Evolutionary conservation across 768 basidiomycete genomes (phyloP).

Genomic region (Mycena crocata): DNA sequence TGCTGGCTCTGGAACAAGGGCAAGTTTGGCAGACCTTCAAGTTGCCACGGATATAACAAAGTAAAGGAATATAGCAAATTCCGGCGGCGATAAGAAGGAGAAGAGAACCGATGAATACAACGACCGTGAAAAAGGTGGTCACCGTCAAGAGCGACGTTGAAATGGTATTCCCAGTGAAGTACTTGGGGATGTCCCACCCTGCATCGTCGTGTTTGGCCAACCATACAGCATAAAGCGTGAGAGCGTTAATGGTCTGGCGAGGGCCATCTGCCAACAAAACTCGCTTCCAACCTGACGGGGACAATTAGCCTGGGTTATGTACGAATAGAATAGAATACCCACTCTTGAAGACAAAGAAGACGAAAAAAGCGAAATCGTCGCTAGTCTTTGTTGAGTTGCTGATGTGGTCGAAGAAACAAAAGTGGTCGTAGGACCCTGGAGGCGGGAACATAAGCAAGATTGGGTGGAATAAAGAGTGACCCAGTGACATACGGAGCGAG

Average conservation of each 20-base stretch:
- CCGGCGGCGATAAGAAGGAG: conserved; percentile 86
- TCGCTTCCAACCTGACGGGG: conserved; percentile 81
- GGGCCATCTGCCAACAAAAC: conserved; percentile 93
- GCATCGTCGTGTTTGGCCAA: conserved; percentile 52
- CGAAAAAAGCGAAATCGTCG: conserved; percentile 98
- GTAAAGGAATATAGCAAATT: conserved; percentile 91
- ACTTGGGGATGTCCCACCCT: conserved; percentile 81
- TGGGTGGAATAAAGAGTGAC: not conserved
- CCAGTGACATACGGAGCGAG: conserved; percentile 85
- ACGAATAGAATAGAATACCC: not conserved
- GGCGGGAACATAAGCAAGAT: conserved; percentile 16
- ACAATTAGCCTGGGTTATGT: not conserved
- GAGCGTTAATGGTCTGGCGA: conserved; percentile 96
- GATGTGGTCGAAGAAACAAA: conserved; percentile 98
- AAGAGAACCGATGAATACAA: conserved; percentile 88
- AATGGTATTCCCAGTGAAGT: conserved; percentile 80
- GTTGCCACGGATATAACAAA: conserved; percentile 96
- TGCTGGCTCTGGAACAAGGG: not conserved
- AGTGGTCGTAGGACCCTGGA: conserved; percentile 93
- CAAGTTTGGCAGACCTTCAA: conserved; percentile 77
- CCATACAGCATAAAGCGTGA: conserved; percentile 94
- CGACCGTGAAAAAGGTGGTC: conserved; percentile 90
- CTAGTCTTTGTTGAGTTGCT: conserved; percentile 94
- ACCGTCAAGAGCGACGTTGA: conserved; percentile 88
- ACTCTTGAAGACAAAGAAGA: conserved; percentile 99